Evolutionary conservation across 2,329 filamentous ascomycete genomes (phyloP), one percentile per base, ranked within the genome.

Genomic region (Venturiaceae sp.): DNA sequence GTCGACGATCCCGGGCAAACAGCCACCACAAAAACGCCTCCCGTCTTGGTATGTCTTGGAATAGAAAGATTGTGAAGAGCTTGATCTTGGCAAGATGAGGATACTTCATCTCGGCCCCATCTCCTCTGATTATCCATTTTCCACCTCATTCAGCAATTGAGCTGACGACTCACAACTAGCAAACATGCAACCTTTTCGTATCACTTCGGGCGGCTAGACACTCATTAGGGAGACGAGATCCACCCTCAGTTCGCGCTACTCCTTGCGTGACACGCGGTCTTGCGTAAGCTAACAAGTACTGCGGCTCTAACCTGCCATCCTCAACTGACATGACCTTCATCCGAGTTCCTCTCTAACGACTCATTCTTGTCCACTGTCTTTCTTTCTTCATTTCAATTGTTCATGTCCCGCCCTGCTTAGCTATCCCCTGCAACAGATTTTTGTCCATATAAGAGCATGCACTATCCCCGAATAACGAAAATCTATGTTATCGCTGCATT

Each of bases 401-500:
- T 50, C 14, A 23, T 50, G 23, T 30, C 44, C 9, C 30, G 23
- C 19, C 19, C 16, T 30, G 5, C 9, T 4, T 7, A 6, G 41
- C 41, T 21, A 28, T 5, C 26, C 30, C 26, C 7, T 50, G 6
- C 5, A 30, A 26, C 23, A 8, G n/a, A 23, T 26, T 32, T 28
- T 3, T 26, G 3, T 46, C 19, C 8, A 11, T 46, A 13, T 11
- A 26, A 46, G n/a, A 28, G n/a, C 44, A 56, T 56, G 53, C 53
- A 56, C 28, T 34, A 5, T 6, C 53, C 19, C 9, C 28, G 28
- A 21, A 9, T 19, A 13, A 41, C 53, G 5, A 37, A 30, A 44
- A 16, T 56, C n/a, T 34, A 56, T 28, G 7, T 30, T n/a, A 56
- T 56, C 37, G 36, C 53, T 3, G 53, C 53, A 13, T 41, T 56